Conservation (phyloP, 2,329 filamentous ascomycete genomes). For the Ophiocordyceps camponoti-rufipedis region DNA sequence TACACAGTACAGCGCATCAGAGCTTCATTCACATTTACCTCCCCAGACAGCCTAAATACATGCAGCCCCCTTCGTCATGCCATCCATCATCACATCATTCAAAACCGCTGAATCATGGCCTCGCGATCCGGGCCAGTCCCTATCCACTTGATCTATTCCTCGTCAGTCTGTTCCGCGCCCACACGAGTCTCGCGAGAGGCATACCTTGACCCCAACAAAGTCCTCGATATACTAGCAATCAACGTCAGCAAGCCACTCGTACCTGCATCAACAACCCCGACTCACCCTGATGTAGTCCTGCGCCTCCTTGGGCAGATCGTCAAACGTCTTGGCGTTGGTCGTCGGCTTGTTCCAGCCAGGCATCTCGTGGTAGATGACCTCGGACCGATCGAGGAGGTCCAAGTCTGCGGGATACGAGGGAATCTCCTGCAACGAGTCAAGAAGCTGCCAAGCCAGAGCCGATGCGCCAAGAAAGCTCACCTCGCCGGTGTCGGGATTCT, state of each 20-base stretch:
- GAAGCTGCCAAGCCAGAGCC: not conserved
- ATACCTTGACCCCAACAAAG: not conserved
- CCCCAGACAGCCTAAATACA: not conserved
- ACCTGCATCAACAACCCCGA: constrained; percentile 27
- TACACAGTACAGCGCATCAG: not conserved
- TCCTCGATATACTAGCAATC: not conserved
- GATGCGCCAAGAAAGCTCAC: not conserved
- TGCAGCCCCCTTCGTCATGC: not conserved
- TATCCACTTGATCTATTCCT: constrained; percentile 34
- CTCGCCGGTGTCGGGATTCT: constrained; percentile 7
- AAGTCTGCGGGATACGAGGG: constrained; percentile 2
- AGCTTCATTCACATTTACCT: not conserved
- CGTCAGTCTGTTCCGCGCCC: constrained; percentile 7
- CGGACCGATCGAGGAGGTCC: constrained; percentile 1
- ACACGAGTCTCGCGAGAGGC: not conserved
- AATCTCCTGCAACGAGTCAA: not conserved
- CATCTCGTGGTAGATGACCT: constrained; percentile 4
- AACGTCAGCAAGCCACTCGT: not conserved
- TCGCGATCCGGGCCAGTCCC: constrained; percentile 48
- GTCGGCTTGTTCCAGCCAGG: constrained; percentile 3
- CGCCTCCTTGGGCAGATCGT: constrained; percentile 33
- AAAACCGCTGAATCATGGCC: constrained; percentile 35
- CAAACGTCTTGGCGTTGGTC: constrained; percentile 3
- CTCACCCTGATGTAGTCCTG: constrained; percentile 40
- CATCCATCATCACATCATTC: not conserved